phyloP scores from a whole-genome alignment of 2,329 filamentous ascomycete genomes.

The Aspergillus sp. region DNA sequence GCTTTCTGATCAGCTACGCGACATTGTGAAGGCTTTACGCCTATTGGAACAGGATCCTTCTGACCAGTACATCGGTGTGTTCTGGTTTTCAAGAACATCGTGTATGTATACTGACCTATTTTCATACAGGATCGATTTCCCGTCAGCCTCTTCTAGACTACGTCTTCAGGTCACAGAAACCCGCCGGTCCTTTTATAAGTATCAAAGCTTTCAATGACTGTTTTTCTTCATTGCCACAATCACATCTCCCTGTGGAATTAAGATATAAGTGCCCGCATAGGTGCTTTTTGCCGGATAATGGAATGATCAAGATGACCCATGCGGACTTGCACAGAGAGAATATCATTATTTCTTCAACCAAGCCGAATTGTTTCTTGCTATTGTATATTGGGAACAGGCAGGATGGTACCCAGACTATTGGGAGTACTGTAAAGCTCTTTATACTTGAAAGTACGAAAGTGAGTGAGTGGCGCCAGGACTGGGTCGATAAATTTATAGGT shows the following conservation, averaged over 20 bases:
- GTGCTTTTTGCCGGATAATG: slow-evolving; percentile 19
- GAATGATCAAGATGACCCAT: slow-evolving; percentile 28
- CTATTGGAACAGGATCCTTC: slow-evolving; percentile 13
- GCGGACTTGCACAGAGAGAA: slow-evolving; percentile 27
- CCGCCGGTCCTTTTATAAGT: slow-evolving; percentile 14
- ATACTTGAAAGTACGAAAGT: slow-evolving; percentile 13
- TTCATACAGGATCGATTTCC: slow-evolving; percentile 14
- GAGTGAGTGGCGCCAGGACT: neutral
- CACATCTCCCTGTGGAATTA: neutral
- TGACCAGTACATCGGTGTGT: slow-evolving; percentile 18
- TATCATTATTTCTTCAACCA: slow-evolving; percentile 23
- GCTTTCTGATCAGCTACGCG: slow-evolving; percentile 13
- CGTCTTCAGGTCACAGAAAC: slow-evolving; percentile 12
- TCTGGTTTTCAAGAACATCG: neutral
- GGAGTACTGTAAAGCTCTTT: slow-evolving; percentile 29
- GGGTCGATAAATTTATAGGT: neutral
- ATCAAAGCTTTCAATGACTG: slow-evolving; percentile 22
- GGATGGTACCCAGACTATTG: slow-evolving; percentile 32
- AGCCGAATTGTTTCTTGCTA: slow-evolving; percentile 14
- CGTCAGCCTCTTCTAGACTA: slow-evolving; percentile 12
- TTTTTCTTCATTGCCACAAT: slow-evolving; percentile 19
- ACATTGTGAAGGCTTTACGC: slow-evolving; percentile 13
- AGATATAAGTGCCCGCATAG: slow-evolving; percentile 16
- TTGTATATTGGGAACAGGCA: slow-evolving; percentile 27
- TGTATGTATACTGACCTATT: neutral